A percentile compares a stretch with the other conserved stretches of the same genome.
Evolutionary conservation across 257 asterid species (phyloP).

Genomic region (Leptodermis oblonga): DNA sequence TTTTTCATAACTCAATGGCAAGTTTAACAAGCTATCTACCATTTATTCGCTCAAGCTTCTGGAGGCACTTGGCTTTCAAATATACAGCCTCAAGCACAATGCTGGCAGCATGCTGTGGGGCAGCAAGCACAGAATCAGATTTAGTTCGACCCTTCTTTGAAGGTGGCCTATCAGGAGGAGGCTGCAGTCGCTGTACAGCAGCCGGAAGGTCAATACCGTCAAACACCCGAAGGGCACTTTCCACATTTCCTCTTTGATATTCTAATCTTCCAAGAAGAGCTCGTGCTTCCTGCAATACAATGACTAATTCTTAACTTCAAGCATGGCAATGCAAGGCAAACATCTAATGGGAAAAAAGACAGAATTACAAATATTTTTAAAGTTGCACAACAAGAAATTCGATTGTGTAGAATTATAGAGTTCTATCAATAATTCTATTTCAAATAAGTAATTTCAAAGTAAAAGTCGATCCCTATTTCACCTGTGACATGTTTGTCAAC

Average conservation of each 20-base stretch:
- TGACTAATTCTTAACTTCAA: slow-evolving; percentile 29
- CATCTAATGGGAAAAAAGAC: not conserved
- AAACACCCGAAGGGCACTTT: slow-evolving; percentile 91
- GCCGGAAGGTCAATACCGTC: slow-evolving; percentile 97
- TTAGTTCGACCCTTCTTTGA: slow-evolving; percentile 73
- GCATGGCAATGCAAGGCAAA: slow-evolving; percentile 5
- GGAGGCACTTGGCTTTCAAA: slow-evolving; percentile 92
- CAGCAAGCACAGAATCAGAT: slow-evolving; percentile 47
- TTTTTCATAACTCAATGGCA: slow-evolving; percentile 10
- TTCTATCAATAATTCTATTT: not conserved
- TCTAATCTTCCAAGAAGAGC: slow-evolving; percentile 97
- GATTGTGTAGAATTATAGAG: not conserved
- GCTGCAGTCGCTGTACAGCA: slow-evolving; percentile 81
- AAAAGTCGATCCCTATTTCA: not conserved
- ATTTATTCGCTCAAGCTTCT: slow-evolving; percentile 77
- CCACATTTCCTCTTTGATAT: slow-evolving; percentile 96
- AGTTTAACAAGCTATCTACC: slow-evolving; percentile 43
- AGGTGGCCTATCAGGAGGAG: slow-evolving; percentile 52
- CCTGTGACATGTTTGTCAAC: not conserved
- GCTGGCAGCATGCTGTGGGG: slow-evolving; percentile 81
- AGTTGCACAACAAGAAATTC: not conserved
- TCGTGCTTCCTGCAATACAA: slow-evolving; percentile 85
- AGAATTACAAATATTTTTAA: not conserved
- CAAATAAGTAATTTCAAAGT: not conserved
- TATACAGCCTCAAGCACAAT: slow-evolving; percentile 95